A percentile compares a stretch with the other conserved stretches of the same genome.
Evolutionary conservation across 257 asterid species (phyloP).

Genomic region (Cruciata laevipes): DNA sequence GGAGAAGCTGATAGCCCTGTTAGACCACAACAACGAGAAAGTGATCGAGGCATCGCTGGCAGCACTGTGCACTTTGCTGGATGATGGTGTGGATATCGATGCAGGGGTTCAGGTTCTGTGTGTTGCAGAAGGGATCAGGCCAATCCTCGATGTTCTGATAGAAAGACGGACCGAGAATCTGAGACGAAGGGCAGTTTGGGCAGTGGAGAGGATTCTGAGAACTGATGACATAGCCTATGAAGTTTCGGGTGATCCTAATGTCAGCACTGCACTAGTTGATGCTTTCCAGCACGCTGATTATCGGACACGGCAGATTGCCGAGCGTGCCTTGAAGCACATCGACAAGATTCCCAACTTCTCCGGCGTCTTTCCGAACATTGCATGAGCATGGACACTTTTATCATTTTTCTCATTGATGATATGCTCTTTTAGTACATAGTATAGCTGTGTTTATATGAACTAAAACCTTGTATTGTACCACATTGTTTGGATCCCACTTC

Average conservation of each 20-base stretch:
- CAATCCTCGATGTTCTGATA: conserved; percentile 58
- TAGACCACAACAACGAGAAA: conserved; percentile 73
- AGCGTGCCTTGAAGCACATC: conserved; percentile 74
- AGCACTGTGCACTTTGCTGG: conserved; percentile 70
- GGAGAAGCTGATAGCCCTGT: conserved; percentile 66
- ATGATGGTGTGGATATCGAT: conserved; percentile 70
- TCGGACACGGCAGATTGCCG: conserved; percentile 83
- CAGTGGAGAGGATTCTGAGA: conserved; percentile 73
- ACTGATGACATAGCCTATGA: conserved; percentile 55
- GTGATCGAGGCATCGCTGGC: conserved; percentile 92
- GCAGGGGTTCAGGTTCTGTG: conserved; percentile 64
- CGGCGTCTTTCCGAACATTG: conserved; percentile 56
- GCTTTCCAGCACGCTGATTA: conserved; percentile 85
- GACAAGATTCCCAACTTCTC: conserved; percentile 91
- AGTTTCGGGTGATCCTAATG: conserved; percentile 64
- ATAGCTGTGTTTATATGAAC: not conserved
- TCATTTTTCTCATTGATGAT: too few species aligned
- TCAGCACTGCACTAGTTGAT: conserved; percentile 80
- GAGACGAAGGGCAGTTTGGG: conserved; percentile 79
- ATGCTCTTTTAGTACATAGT: conserved; percentile 11
- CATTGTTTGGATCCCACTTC: conserved; percentile 12
- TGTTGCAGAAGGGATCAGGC: conserved; percentile 64
- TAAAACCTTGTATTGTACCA: conserved; percentile 9
- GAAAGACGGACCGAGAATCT: conserved; percentile 76
- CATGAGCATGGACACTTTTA: conserved; percentile 31